Base-by-base conservation (phyloP, 768 basidiomycete genomes). In the Termitomyces eurrhizus region DNA sequence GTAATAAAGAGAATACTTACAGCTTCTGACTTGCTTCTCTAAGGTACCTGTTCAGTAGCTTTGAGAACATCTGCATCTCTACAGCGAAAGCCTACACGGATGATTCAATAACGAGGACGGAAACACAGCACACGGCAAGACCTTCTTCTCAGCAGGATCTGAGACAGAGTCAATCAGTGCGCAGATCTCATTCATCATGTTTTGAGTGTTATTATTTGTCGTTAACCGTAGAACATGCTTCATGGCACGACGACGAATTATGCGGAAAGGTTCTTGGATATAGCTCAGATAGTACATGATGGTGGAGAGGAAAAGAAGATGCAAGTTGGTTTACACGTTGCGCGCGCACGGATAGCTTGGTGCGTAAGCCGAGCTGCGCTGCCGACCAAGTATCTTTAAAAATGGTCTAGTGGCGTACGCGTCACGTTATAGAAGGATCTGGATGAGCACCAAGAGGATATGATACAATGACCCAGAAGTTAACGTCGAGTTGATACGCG, bases 61-160 rank as follows among this genome's bases (percentile, higher is more conserved):
- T 78, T 76, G 91, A 89, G 79, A 93, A 95, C 52, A 85, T 82
- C 67, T 88, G 83, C 92, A 94, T 92, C 77, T 95, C 90, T 32
- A 81, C 80, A 61, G 89, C 83, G 71, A 93, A 92, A 13, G 68
- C 67, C 79, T 81, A 77, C 56, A 70, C 7, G 12, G 12, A 12
- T 32, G 42, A 44, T 7, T 55, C 12, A 55, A 55, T n/a, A 41
- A 73, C 68, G 74, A 59, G 41, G 32, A 36, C 49, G 9, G 36
- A 39, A 21, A 41, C n/a, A 49, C 18, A 36, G 37, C 18, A 32
- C 29, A 39, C 49, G 58, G 8, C 52, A 58, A 57, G 41, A 87
- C 90, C 81, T 87, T 89, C 70, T 82, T 83, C 57, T 78, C 73
- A 32, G 68, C 67, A 39, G 81, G 74, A 69, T 89, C 85, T 54